These are phyloP conservation scores for Elsinoe perseae DNA, from an alignment of 2,329 filamentous ascomycete species.

Conservation along the genomic window DNA sequence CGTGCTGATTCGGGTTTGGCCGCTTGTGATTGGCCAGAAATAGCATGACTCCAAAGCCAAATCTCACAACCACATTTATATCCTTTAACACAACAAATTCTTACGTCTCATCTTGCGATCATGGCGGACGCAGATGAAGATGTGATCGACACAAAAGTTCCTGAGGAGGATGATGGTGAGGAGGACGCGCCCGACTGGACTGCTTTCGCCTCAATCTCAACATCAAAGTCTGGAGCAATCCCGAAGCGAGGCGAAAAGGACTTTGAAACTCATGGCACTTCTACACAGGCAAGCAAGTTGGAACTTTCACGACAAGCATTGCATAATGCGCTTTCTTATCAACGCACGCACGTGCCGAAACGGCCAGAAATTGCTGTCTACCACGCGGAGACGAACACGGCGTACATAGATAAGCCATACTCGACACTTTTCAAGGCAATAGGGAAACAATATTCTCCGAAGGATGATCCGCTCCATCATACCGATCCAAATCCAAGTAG, in stretches of 20 bases:
- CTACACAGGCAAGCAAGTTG: constrained; percentile 68
- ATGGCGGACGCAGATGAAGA: constrained; percentile 36
- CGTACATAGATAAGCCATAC: constrained; percentile 61
- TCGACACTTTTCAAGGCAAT: constrained; percentile 69
- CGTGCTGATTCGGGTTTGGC: background rate
- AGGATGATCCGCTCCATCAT: constrained; percentile 37
- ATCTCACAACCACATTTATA: background rate
- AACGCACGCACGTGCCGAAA: constrained; percentile 63
- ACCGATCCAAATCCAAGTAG: constrained; percentile 25
- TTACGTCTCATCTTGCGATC: background rate
- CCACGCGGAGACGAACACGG: constrained; percentile 54
- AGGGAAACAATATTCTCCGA: constrained; percentile 56
- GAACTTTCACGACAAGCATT: constrained; percentile 78
- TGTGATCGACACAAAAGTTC: constrained; percentile 34
- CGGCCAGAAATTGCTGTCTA: constrained; percentile 64
- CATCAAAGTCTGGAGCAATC: constrained; percentile 44
- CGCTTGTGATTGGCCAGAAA: background rate
- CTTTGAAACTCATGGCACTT: constrained; percentile 87
- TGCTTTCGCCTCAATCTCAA: constrained; percentile 54
- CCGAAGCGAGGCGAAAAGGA: constrained; percentile 94
- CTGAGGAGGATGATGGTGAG: constrained; percentile 66
- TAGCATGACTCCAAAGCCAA: background rate
- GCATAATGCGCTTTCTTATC: constrained; percentile 75
- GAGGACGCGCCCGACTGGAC: constrained; percentile 86
- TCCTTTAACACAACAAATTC: background rate